Base-by-base conservation (phyloP, 139 green algal species). In the Chlamydomonas urium region DNA sequence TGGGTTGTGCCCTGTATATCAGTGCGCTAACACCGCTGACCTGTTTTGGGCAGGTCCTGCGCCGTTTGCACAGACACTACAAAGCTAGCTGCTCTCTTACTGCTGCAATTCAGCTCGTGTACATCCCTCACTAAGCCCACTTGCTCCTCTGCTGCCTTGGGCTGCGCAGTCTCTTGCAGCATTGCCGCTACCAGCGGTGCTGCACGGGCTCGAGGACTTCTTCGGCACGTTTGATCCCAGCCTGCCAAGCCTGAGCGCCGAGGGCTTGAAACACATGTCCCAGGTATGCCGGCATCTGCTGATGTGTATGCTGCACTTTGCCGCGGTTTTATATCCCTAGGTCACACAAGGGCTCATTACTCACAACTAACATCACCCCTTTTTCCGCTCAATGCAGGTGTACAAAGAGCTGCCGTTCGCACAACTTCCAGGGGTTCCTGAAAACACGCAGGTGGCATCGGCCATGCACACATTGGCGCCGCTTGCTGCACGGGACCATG, bases 401-500 rank as follows among this genome's bases (percentile, higher is more conserved):
- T n/a, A n/a, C n/a, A n/a, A n/a, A n/a, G n/a, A n/a, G n/a, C n/a
- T n/a, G n/a, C n/a, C n/a, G n/a, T n/a, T n/a, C n/a, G n/a, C n/a
- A n/a, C n/a, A n/a, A n/a, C n/a, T n/a, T n/a, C n/a, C n/a, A 26
- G 29, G 56, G 36, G 3, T 1, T 17, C 29, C 4, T 5, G 26
- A 17, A 59, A 4, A 32, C 26, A 14, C 37, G 23, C 31, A 1
- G 10, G 26, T 47, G 21, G 29, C 50, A 45, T 45, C 24, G 38
- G 37, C 24, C 2, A 4, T 56, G 17, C 34, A 76, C 24, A 34
- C 71, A 24, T 37, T 81, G 42, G 59, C 63, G 58, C 47, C 75
- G 2, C 35, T 87, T 38, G n/a, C 57, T n/a, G 57, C 75, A 3
- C 47, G 47, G 17, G 81, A 87, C 71, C 65, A 74, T 31, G 81